Base-by-base conservation (phyloP, 306 rosid species). In the Trifolium dubium region DNA sequence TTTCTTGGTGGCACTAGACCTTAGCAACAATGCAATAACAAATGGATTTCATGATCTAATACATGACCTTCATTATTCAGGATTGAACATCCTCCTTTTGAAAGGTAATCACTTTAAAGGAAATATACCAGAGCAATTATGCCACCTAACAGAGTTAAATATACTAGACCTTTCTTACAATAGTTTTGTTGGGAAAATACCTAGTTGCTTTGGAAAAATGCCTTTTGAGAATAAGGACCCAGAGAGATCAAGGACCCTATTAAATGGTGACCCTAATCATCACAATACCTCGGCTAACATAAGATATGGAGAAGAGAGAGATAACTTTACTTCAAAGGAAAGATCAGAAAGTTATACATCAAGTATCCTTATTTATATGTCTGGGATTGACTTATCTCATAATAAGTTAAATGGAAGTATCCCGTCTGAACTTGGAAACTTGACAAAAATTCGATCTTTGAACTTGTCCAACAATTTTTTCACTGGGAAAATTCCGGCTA, bases 341-440 rank as follows among this genome's bases (percentile, higher is more conserved):
- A 64, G 31, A 37, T 9, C 2, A 9, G 30, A 15, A 64, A 37
- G 30, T 10, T 64, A 64, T 37, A 15, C 50, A 4, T 5, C 31
- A 2, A 64, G 5, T 64, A 5, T 37, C 5, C 15, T 64, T 17
- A 10, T 10, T 64, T 64, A 35, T 64, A 64, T 64, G 69, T 64
- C 50, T 37, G 69, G 69, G 17, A 17, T 64, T 64, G 69, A 64
- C 32, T 64, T 64, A n/a, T 64, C 49, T n/a, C 31, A 37, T 4
- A 64, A 64, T 37, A 17, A 64, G 5, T 8, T 64, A 3, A 37
- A 9, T 18, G 69, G 69, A 0, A 64, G 13, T 5, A 64, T 76
- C 3, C 80, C 80, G 34, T 59, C 1, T 34, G 75, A 68, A n/a
- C 69, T 76, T 2, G 43, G 80, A 43, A 70, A 70, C 59, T 50